These are phyloP conservation scores for Fomitopsis pulvina DNA, from an alignment of 768 basidiomycete genomes.

Conservation along the genomic window DNA sequence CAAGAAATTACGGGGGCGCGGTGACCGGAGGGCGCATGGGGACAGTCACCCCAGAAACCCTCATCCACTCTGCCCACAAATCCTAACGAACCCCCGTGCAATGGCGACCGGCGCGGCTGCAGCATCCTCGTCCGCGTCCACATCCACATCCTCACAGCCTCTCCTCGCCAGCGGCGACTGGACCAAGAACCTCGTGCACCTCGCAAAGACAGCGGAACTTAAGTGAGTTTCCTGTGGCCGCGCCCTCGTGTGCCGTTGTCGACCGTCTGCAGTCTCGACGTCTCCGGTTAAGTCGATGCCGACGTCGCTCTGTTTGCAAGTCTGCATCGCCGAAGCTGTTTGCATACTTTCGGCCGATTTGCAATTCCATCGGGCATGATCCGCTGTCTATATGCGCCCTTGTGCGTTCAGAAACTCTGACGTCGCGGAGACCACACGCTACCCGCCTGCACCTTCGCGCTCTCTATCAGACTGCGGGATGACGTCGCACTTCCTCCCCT, in stretches of 20 bases:
- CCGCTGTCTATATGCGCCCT: no score
- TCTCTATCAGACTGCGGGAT: no score
- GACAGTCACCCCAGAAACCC: conserved; percentile 19
- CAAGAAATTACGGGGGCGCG: conserved; percentile 2
- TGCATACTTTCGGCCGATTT: no score
- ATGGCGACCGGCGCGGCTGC: conserved; percentile 18
- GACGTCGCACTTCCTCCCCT: not conserved
- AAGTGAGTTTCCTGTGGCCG: conserved; percentile 49
- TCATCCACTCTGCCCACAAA: conserved; percentile 15
- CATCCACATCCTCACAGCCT: conserved; percentile 27
- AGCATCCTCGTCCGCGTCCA: conserved; percentile 23
- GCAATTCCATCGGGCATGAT: no score
- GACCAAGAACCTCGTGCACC: conserved; percentile 80
- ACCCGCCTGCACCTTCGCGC: no score
- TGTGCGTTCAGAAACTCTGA: no score
- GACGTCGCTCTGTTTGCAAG: no score
- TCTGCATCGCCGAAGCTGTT: no score
- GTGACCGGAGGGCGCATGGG: conserved; percentile 22
- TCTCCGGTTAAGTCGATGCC: no score
- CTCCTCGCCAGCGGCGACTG: conserved; percentile 79
- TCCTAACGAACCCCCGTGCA: not conserved
- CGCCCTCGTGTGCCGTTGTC: no score
- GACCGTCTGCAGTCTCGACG: no score
- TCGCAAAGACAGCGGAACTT: conserved; percentile 83
- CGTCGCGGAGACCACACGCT: no score